Base-by-base conservation (phyloP, 2,329 filamentous ascomycete genomes). In the Arthrobotrys sinensis region DNA sequence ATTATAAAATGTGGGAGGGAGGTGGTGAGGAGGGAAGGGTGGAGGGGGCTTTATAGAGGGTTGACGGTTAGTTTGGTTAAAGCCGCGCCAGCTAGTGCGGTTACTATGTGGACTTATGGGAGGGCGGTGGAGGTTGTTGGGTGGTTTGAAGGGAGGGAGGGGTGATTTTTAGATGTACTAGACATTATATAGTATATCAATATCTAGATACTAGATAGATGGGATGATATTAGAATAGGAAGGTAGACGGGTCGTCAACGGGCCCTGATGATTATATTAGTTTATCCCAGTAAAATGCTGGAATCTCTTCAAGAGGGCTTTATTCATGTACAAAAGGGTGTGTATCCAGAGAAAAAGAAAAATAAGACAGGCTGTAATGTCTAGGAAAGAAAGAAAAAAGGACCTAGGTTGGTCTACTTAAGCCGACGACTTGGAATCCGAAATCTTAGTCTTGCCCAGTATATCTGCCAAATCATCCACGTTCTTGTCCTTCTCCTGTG, bases 31-130 rank as follows among this genome's bases (percentile, higher is more conserved):
- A 88, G 86, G 7, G 94, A 98, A 84, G 94, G 96, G 0, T 82
- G 90, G 50, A 88, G 93, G 69, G 94, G 95, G 0, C 84, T 98
- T 81, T 99, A 98, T 84, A 89, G 94, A 67, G 96, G 96, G 0
- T 85, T 99, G 83, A 91, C 91, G 0, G 94, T 98, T 70, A 95
- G 94, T 83, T 85, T 99, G 83, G 84, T 98, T 81, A 99, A 99
- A 86, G 93, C 95, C 36, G 96, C 95, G 21, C 96, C 96, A n/a
- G 90, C 93, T 32, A 96, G 93, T 84, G 93, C 94, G 5, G 90
- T 97, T 36, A 97, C 94, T 0, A 93, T 97, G 87, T 97, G 94
- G 93, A 96, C 93, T 1, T 97, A 97, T 84, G 94, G 97, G 86
- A 87, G 91, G 82, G 89, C 89, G 16, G 86, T 97, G 85, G 88